These are phyloP conservation scores for Durio zibethinus DNA, from an alignment of 345 rosid species.

Conservation along the genomic window DNA sequence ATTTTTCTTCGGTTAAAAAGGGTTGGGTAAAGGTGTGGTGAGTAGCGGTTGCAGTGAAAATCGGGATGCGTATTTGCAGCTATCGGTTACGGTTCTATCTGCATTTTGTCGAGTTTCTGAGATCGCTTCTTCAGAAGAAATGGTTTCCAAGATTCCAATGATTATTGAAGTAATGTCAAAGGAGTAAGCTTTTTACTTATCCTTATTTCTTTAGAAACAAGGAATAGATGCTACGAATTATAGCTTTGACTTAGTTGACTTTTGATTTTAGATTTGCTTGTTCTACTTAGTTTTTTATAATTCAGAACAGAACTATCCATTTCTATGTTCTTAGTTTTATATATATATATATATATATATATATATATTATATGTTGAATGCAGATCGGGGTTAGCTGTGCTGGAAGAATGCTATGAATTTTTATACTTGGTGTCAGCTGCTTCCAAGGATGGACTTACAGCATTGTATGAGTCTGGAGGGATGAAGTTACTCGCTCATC, in stretches of 20 bases:
- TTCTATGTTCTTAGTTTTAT: background rate
- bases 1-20: constrained; percentile 16
- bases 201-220: background rate
- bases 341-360: too few species aligned
- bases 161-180: constrained; percentile 54
- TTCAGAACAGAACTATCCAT: background rate
- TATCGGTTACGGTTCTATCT: constrained; percentile 72
- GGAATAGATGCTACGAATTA: background rate
- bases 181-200: constrained; percentile 34
- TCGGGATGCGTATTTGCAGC: constrained; percentile 69
- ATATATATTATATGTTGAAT: background rate
- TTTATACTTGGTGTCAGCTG: constrained; percentile 59
- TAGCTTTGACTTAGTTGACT: background rate
- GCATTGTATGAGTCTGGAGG: constrained; percentile 61
- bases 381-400: constrained; percentile 25
- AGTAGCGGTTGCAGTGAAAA: constrained; percentile 43
- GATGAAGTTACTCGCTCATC: constrained; percentile 54
- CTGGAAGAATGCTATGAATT: constrained; percentile 76
- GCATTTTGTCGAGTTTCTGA: constrained; percentile 71
- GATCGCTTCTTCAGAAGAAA: constrained; percentile 67
- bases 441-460: constrained; percentile 50
- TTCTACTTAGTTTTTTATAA: too few species aligned
- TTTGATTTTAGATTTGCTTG: background rate
- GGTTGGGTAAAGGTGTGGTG: constrained; percentile 45
- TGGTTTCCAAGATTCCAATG: constrained; percentile 64